Conservation (phyloP, 78 protist genomes). For the Dictyostelium firmibasis region DNA sequence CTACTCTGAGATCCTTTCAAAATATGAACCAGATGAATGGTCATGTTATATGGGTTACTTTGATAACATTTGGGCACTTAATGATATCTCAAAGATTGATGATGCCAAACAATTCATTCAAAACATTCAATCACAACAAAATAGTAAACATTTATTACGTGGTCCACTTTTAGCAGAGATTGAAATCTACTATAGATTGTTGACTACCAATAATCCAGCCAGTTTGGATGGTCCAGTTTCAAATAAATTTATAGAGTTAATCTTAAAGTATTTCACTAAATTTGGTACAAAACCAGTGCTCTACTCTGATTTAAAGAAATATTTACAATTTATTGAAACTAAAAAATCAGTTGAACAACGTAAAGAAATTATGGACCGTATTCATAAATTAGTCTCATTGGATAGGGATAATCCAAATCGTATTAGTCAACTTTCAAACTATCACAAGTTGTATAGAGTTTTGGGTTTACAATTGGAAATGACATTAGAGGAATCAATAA, state of each 20-base stretch:
- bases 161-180: conserved; percentile 68
- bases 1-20: conserved; percentile 44
- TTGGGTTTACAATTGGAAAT: conserved; percentile 8
- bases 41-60: conserved; percentile 68
- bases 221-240: not conserved
- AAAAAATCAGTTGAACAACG: not conserved
- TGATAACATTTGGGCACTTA: not conserved
- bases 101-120: not conserved
- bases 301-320: conserved; percentile 30
- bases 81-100: not conserved
- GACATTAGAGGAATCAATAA: not conserved
- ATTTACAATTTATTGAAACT: conserved; percentile 9
- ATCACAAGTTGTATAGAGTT: conserved; percentile 8
- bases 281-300: conserved; percentile 56
- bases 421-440: conserved; percentile 13
- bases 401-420: not conserved
- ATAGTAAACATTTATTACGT: not conserved
- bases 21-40: conserved; percentile 73
- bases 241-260: not conserved
- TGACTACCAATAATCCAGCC: not conserved
- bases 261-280: conserved; percentile 8
- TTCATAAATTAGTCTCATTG: not conserved
- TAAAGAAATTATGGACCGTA: not conserved
- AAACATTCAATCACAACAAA: not conserved
- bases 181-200: not conserved